Conservation (phyloP, 192 early-diverging fungal species). For the Geranomyces michiganensis region DNA sequence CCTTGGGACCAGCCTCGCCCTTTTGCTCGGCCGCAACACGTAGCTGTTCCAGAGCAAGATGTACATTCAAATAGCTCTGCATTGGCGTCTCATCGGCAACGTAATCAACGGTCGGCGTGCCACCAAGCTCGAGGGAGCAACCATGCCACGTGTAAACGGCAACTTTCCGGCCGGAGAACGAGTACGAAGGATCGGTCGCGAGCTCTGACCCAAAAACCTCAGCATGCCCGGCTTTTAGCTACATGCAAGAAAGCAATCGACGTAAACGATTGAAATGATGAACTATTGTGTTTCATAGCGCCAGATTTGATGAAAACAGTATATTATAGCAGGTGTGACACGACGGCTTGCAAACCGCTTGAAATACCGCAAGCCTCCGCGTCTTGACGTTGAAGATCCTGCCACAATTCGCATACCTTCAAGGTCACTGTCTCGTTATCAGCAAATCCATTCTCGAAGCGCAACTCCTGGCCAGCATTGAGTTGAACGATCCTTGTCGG, state of each 20-base stretch:
- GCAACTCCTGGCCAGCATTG: constrained; percentile 79
- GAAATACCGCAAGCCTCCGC: background rate
- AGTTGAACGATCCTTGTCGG: background rate
- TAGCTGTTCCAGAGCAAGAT: constrained; percentile 82
- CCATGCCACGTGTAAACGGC: constrained; percentile 94
- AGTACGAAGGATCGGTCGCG: constrained; percentile 74
- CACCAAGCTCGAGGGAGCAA: constrained; percentile 68
- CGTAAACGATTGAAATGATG: background rate
- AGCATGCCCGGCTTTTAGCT: constrained; percentile 76
- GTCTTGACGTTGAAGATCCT: background rate
- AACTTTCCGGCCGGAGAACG: constrained; percentile 81
- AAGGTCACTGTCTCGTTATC: constrained; percentile 58
- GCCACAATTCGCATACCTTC: constrained; percentile 55
- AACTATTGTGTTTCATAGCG: too few relatives aligned
- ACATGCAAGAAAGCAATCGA: background rate
- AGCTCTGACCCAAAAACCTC: constrained; percentile 97
- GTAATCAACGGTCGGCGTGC: constrained; percentile 78
- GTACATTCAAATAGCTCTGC: constrained; percentile 84
- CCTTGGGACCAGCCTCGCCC: constrained; percentile 42
- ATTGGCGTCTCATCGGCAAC: constrained; percentile 96
- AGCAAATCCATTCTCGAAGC: constrained; percentile 86
- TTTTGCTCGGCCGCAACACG: constrained; percentile 54
- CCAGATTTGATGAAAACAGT: constrained; percentile 7
- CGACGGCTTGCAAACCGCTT: background rate
- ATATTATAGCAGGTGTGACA: background rate